A percentile compares a stretch with the other conserved stretches of the same genome.
Conservation (phyloP, 2,329 filamentous ascomycete genomes). For the Scedosporium boydii region DNA sequence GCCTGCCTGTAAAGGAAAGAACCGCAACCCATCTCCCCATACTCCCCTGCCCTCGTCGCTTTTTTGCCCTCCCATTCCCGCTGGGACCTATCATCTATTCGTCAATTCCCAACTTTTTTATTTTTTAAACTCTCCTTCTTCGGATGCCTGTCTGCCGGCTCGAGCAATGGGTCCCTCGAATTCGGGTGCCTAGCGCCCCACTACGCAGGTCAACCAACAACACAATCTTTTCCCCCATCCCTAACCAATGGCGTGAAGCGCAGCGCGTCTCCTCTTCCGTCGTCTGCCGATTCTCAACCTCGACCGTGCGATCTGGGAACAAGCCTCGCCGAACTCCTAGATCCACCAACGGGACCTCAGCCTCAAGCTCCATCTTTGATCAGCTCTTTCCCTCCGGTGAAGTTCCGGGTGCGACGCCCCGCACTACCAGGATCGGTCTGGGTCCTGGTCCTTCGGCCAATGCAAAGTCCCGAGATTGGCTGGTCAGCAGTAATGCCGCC, state of each 20-base stretch:
- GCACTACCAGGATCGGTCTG: not conserved
- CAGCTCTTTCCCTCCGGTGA: constrained; percentile 4
- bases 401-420: not conserved
- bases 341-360: not conserved
- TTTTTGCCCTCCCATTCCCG: not conserved
- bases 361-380: constrained; percentile 4
- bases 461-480: not conserved
- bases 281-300: constrained; percentile 4
- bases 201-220: not conserved
- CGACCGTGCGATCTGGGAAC: not conserved
- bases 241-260: constrained; percentile 1
- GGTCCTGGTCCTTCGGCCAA: not conserved
- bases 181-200: not conserved
- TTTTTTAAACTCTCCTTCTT: not conserved
- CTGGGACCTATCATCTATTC: not conserved
- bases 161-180: constrained; percentile 6
- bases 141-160: constrained; percentile 5
- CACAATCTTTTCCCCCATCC: not conserved
- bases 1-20: not conserved
- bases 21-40: not conserved
- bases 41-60: not conserved
- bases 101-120: not conserved
- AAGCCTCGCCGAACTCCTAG: not conserved
- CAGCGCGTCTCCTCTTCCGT: not conserved
- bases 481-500: not conserved